These are phyloP conservation scores for Narthecium ossifragum DNA, from an alignment of 106 monocot species.

Conservation along the genomic window DNA sequence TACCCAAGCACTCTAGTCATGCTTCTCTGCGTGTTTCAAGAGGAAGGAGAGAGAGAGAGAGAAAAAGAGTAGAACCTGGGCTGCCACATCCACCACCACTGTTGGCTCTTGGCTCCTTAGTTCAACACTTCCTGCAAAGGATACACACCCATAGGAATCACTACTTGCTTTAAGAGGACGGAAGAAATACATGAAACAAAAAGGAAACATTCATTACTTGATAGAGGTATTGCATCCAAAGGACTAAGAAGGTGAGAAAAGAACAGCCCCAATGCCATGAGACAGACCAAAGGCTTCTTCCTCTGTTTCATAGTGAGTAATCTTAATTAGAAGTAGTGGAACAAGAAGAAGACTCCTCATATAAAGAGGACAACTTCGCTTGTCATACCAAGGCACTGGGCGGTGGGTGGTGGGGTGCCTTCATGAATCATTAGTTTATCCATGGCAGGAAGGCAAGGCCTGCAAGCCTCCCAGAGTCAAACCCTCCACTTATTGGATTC, in stretches of 20 bases:
- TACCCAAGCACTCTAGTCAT: too few relatives aligned
- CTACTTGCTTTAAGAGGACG: not conserved
- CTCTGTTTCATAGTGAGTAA: not conserved
- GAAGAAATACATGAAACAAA: too few relatives aligned
- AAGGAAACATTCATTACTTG: not conserved
- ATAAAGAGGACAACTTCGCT: too few relatives aligned
- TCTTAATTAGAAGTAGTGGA: too few relatives aligned
- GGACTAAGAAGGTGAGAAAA: not conserved
- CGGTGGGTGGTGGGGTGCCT: too few relatives aligned
- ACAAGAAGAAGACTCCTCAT: too few relatives aligned
- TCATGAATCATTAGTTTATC: too few relatives aligned
- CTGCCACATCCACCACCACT: not conserved
- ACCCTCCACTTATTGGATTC: too few relatives aligned
- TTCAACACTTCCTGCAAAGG: not conserved
- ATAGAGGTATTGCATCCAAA: not conserved
- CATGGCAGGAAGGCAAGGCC: too few relatives aligned
- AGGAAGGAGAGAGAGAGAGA: not conserved
- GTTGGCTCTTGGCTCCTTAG: not conserved
- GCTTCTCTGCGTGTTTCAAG: too few relatives aligned
- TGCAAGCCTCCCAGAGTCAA: too few relatives aligned
- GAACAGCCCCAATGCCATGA: not conserved
- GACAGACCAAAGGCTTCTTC: not conserved
- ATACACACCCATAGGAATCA: not conserved
- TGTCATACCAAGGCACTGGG: too few relatives aligned
- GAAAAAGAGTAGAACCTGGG: not conserved